Evolutionary conservation across 129 eudicot species (phyloP), one percentile per base, ranked within the genome.

Genomic region (Artemisia tridentata): DNA sequence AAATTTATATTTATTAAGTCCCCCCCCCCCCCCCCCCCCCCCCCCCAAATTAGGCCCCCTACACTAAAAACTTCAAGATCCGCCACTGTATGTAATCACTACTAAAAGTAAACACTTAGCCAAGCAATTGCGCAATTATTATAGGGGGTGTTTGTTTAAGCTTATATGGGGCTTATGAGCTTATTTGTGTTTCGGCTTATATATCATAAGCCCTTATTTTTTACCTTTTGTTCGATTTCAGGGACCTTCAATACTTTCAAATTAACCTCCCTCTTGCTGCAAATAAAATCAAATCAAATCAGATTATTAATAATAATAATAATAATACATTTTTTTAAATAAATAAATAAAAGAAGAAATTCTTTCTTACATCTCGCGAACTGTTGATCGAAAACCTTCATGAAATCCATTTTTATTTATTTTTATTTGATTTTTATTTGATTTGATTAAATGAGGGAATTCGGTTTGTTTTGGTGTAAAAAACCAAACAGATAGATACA

Each of bases 301-400:
- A 51, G 34, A 16, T 12, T 13, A 51, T 27, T 9, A 17, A n/a
- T n/a, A n/a, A 14, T 12, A 27, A 57, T 10, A 53, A 16, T 53
- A 53, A 15, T 18, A 11, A 2, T 25, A 12, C 7, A 41, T 62
- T 60, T 27, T 23, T 11, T 7, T 1, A 23, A 23, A 23, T 7
- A 46, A 51, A 53, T 54, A 45, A 16, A 12, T 59, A 0, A 60
- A 60, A 7, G 23, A 69, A 9, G 23, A 69, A 49, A 11, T 13
- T 16, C 13, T 58, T 13, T 16, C 13, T 58, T 74, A 88, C 99
- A 95, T 95, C 86, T 95, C 99, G 17, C 96, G 93, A 56, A 95
- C 99, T 11, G 99, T 86, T 95, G 99, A 90, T 95, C 99, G 84
- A 95, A 20, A 50, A 88, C 97, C 89, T 95, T 95, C 99, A 95